Evolutionary conservation across 176 grass and related monocot species (phyloP).

Genomic region (Coix lacrymajobi): DNA sequence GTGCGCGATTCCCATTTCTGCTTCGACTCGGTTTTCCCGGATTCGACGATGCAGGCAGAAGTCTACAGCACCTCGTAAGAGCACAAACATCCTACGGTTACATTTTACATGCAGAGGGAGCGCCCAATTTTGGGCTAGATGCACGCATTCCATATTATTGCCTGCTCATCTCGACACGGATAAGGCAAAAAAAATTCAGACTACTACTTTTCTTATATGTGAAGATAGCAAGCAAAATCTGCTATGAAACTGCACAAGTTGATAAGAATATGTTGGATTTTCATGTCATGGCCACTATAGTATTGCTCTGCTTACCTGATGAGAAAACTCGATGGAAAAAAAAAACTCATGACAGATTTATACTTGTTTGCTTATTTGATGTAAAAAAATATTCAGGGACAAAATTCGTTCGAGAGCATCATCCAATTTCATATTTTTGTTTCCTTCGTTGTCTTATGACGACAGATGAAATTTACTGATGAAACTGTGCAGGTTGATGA

Average conservation of each 20-base stretch:
- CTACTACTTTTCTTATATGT: background rate
- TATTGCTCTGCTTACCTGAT: background rate
- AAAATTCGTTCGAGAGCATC: background rate
- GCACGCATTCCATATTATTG: constrained; percentile 5
- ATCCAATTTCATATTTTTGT: background rate
- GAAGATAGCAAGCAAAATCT: background rate
- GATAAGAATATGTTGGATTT: background rate
- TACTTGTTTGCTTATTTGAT: background rate
- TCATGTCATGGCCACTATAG: background rate
- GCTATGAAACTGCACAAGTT: background rate
- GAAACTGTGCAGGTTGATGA: background rate
- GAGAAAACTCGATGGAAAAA: background rate
- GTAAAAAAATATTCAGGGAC: background rate
- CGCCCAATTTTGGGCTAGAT: background rate
- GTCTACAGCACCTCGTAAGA: constrained; percentile 87
- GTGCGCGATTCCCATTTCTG: constrained; percentile 87
- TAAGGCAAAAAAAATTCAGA: background rate
- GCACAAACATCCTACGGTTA: background rate
- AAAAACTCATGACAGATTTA: background rate
- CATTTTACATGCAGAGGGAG: background rate
- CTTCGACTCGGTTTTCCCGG: constrained; percentile 84
- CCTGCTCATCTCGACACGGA: background rate
- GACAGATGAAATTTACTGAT: background rate
- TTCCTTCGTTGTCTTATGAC: background rate
- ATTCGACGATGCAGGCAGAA: constrained; percentile 68